Base-by-base conservation (phyloP, 345 rosid genomes). In the Bretschneidera sinensis region DNA sequence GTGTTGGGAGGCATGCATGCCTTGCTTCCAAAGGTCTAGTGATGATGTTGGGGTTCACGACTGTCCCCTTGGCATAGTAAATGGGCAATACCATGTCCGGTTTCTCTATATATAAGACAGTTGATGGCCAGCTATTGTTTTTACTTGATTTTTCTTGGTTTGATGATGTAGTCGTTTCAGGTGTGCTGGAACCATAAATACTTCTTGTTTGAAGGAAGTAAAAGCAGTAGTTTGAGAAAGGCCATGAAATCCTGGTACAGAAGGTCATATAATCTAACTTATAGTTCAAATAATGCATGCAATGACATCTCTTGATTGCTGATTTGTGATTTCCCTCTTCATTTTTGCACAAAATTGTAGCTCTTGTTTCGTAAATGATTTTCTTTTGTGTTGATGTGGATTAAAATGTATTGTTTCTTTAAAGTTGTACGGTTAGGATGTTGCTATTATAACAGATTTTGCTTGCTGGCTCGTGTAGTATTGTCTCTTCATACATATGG, bases 21-120 rank as follows among this genome's bases (percentile, higher is more conserved):
- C 64, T 67, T 79, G 76, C 72, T 78, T 74, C 78, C 66, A 67
- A 76, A 76, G 75, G 66, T 78, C 69, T 35, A 69, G 67, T 66
- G 66, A 66, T 68, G 77, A 72, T 66, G 72, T 68, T 69, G 64
- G 59, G 68, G 58, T 71, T 72, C 59, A 39, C 56, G 20, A 35
- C 57, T 43, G 20, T 56, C 59, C 62, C 55, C 65, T 53, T 72
- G 67, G 61, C 70, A 48, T 55, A 50, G 35, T 63, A 21, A 71
- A 52, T 71, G 75, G 69, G 63, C n/a, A n/a, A n/a, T 61, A 51
- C 61, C 62, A 31, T 61, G 69, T 53, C 72, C 18, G 17, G 55
- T n/a, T 49, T 71, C 61, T 47, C 61, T 57, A 21, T 66, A 28
- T 62, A 50, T 23, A 21, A 57, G 74, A 16, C 21, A 33, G 47